These are phyloP conservation scores for Podaxis mareebaensis DNA, from an alignment of 768 basidiomycete species.

Conservation along the genomic window DNA sequence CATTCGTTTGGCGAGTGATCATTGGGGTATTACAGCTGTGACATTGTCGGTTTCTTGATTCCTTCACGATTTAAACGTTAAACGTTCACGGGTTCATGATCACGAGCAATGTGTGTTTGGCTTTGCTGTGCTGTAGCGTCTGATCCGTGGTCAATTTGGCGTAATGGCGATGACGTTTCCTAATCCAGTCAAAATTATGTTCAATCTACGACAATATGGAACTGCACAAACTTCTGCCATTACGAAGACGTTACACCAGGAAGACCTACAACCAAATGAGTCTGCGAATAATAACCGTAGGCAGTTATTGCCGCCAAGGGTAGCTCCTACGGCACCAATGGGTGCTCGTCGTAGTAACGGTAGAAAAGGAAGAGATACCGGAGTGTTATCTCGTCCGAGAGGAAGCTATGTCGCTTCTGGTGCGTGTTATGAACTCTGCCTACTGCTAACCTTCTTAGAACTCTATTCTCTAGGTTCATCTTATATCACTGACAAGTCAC, in stretches of 20 bases:
- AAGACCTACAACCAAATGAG: constrained; percentile 14
- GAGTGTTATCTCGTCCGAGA: too few relatives aligned
- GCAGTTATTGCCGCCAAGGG: constrained; percentile 1
- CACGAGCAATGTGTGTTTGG: background rate
- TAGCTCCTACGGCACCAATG: background rate
- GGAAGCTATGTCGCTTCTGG: too few relatives aligned
- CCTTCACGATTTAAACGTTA: background rate
- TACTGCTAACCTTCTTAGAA: too few relatives aligned
- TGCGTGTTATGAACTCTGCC: too few relatives aligned
- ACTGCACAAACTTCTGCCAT: background rate
- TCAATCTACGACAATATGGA: constrained; percentile 16
- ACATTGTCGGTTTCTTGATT: too few relatives aligned
- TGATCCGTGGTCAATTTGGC: background rate
- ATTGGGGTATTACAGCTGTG: too few relatives aligned
- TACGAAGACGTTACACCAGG: constrained; percentile 1
- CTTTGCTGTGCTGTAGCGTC: background rate
- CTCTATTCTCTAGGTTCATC: background rate
- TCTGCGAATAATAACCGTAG: background rate
- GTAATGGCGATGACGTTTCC: background rate
- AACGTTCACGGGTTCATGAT: background rate
- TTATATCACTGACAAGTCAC: too few relatives aligned
- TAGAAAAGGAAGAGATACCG: background rate
- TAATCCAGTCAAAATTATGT: background rate
- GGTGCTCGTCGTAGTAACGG: background rate
- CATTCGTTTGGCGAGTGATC: too few relatives aligned